Evolutionary conservation across 2,329 filamentous ascomycete genomes (phyloP), one percentile per base, ranked within the genome.

Genomic region (Fusarium sp.): DNA sequence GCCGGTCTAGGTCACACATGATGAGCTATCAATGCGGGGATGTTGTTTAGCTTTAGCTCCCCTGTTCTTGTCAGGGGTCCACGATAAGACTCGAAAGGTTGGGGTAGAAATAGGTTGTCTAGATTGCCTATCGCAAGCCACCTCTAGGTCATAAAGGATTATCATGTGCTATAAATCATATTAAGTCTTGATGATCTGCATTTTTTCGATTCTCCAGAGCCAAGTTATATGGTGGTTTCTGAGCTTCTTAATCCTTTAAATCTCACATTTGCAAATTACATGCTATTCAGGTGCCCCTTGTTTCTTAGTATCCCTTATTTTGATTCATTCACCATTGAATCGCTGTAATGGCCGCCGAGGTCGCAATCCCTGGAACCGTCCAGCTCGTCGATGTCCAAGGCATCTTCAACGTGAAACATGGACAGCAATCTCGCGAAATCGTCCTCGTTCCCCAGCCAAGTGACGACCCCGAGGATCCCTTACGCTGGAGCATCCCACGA

Each of bases 381-480:
- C 69, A 69, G n/a, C 62, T 71, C 2, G 67, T 71, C 25, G 69
- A 71, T 47, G 23, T 55, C 17, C 42, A 71, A 23, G 67, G 65
- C 7, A 55, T 40, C 11, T 51, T 71, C 27, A 55, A 69, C 31
- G 67, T 69, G 20, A 57, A 61, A n/a, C 69, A 71, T 50, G 67
- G 64, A 6, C 47, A 63, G n/a, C 46, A 58, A 14, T 42, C 50
- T 10, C 43, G 33, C 17, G 69, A 74, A 14, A 74, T 74, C 31
- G 50, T 53, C n/a, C 50, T 53, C 17, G 58, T 73, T 11, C 71
- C 71, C 2, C 71, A 73, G 37, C 71, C 71, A 3, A 72, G 52
- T 51, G 60, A 70, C 27, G 49, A 73, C 33, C 70, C 71, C 7
- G 63, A 73, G 27, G 71, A 73, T 31, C 71, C 71, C 29, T 46